Percentiles rank a stretch among this genome's conserved stretches.
Conservation (phyloP, 495 filamentous ascomycete species). For the Penicillium macrosclerotiorum region DNA sequence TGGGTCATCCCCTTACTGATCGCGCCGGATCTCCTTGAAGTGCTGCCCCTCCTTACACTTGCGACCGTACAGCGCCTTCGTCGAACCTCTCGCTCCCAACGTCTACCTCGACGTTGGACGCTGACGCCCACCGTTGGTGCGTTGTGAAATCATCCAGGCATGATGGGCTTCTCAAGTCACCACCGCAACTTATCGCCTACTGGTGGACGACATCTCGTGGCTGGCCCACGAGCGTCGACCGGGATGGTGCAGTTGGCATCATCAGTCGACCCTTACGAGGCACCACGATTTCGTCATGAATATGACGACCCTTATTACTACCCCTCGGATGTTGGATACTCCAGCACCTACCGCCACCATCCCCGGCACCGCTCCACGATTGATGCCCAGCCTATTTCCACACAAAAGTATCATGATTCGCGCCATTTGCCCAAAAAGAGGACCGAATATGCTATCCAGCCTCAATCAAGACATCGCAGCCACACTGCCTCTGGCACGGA, state of each 20-base stretch:
- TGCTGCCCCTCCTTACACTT: not conserved
- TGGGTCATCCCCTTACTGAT: not conserved
- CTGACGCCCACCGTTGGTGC: not conserved
- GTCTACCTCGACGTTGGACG: not conserved
- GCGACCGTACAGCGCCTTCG: slow-evolving; percentile 4
- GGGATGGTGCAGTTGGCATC: slow-evolving; percentile 41
- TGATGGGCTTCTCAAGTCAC: slow-evolving; percentile 17
- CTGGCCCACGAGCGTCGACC: slow-evolving; percentile 49
- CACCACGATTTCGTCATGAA: slow-evolving; percentile 22
- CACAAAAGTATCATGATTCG: slow-evolving; percentile 34
- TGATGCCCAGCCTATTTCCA: slow-evolving; percentile 38
- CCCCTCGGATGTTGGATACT: slow-evolving; percentile 34
- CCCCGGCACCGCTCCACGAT: slow-evolving; percentile 25
- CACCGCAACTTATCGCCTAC: slow-evolving; percentile 33
- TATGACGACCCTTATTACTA: slow-evolving; percentile 39
- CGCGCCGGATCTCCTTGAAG: not conserved
- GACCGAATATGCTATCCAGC: slow-evolving; percentile 45
- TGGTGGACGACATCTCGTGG: slow-evolving; percentile 27
- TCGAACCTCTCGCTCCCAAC: not conserved
- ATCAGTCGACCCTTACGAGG: slow-evolving; percentile 36
- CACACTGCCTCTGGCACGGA: slow-evolving; percentile 35
- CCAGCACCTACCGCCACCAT: slow-evolving; percentile 28
- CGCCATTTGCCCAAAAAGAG: slow-evolving; percentile 33
- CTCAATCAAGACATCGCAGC: slow-evolving; percentile 36
- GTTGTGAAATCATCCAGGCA: not conserved